A percentile compares a stretch with the other conserved stretches of the same genome.
These are phyloP conservation scores for Oidiodendron maius DNA, from an alignment of 495 filamentous ascomycete genomes.

Conservation along the genomic window DNA sequence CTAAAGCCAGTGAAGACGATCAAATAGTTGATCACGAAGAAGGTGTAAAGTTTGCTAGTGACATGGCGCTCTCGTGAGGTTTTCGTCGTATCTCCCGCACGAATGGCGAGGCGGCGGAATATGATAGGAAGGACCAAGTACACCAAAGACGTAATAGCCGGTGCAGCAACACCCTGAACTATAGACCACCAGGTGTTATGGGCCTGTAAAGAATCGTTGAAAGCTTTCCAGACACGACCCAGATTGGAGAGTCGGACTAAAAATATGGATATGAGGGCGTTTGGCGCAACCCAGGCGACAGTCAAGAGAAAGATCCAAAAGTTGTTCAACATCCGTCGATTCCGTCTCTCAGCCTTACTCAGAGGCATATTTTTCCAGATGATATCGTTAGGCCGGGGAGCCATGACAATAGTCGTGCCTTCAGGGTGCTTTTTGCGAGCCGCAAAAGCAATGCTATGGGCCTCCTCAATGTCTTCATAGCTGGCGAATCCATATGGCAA, in stretches of 20 bases:
- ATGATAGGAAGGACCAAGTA: constrained; percentile 86
- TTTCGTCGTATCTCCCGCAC: constrained; percentile 81
- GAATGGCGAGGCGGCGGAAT: constrained; percentile 75
- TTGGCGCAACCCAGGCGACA: constrained; percentile 86
- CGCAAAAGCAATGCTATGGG: constrained; percentile 80
- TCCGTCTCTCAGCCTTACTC: constrained; percentile 55
- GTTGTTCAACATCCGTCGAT: constrained; percentile 70
- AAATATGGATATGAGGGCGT: constrained; percentile 92
- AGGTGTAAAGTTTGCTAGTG: constrained; percentile 82
- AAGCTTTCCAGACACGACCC: constrained; percentile 72
- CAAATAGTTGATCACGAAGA: constrained; percentile 97
- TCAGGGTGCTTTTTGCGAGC: constrained; percentile 73
- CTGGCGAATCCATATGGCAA: constrained; percentile 93
- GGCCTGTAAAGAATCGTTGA: constrained; percentile 53
- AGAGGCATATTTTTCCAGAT: constrained; percentile 93
- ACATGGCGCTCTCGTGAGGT: constrained; percentile 93
- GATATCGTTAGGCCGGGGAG: constrained; percentile 83
- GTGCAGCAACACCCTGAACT: constrained; percentile 91
- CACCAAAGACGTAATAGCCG: constrained; percentile 80
- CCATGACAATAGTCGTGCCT: constrained; percentile 71
- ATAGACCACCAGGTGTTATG: constrained; percentile 71
- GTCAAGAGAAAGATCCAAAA: constrained; percentile 80
- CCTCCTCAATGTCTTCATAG: constrained; percentile 79
- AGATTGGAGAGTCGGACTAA: constrained; percentile 77
- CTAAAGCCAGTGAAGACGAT: constrained; percentile 88